phyloP scores from a whole-genome alignment of 768 basidiomycete genomes.

The Trametes villosa region DNA sequence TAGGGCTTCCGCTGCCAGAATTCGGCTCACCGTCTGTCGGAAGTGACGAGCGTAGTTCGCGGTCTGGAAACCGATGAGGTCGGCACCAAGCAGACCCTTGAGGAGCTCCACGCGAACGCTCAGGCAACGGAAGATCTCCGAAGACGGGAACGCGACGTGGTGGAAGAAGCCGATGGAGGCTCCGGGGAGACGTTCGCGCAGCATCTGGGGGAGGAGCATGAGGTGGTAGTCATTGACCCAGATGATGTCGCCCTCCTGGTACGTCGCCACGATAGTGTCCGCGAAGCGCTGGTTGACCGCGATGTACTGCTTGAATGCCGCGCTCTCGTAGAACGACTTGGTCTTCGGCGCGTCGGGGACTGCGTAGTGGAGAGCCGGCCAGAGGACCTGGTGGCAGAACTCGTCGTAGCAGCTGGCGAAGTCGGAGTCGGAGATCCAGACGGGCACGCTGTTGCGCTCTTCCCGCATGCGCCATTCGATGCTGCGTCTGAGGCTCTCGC shows the following conservation, averaged over 20 bases:
- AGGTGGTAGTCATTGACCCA: constrained; percentile 98
- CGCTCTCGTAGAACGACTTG: constrained; percentile 77
- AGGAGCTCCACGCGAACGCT: constrained; percentile 78
- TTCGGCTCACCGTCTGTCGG: constrained; percentile 81
- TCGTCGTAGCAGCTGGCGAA: constrained; percentile 83
- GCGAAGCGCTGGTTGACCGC: constrained; percentile 93
- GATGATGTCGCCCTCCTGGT: constrained; percentile 89
- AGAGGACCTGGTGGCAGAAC: constrained; percentile 84
- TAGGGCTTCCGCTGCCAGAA: constrained; percentile 77
- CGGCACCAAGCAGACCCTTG: constrained; percentile 88
- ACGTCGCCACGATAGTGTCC: constrained; percentile 75
- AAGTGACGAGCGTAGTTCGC: constrained; percentile 85
- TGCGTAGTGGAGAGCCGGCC: constrained; percentile 87
- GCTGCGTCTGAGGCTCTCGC: constrained; percentile 55
- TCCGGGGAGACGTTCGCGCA: constrained; percentile 68
- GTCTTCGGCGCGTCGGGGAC: constrained; percentile 89
- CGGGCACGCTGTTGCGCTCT: constrained; percentile 50
- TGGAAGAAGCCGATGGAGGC: constrained; percentile 91
- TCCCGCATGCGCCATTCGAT: constrained; percentile 56
- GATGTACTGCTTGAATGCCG: constrained; percentile 82
- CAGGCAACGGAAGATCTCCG: constrained; percentile 94
- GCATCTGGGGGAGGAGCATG: constrained; percentile 86
- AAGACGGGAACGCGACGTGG: constrained; percentile 94
- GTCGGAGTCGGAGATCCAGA: constrained; percentile 84
- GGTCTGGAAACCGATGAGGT: constrained; percentile 93